Evolutionary conservation across 495 filamentous ascomycete genomes (phyloP).

Genomic region (Friedmanniomyces simplex): DNA sequence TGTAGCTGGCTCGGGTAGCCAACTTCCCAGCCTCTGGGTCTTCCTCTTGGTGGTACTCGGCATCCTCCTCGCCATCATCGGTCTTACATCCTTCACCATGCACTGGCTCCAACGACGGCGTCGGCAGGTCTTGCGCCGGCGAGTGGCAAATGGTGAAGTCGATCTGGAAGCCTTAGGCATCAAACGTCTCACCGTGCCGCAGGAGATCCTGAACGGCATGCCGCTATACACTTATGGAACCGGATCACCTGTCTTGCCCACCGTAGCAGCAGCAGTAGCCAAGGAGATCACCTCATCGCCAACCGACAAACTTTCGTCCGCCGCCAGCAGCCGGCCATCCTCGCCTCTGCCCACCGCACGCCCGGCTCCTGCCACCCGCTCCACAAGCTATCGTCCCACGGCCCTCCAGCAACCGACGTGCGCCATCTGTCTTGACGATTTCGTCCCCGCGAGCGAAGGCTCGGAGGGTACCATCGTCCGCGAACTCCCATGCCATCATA

Average conservation of each 20-base stretch:
- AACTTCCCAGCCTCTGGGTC: conserved; percentile 64
- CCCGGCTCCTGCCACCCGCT: conserved; percentile 3
- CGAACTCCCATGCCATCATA: conserved; percentile 78
- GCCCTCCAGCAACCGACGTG: conserved; percentile 61
- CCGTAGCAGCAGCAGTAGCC: neutral
- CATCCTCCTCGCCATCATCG: conserved; percentile 55
- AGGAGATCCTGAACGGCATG: conserved; percentile 54
- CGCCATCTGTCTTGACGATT: conserved; percentile 79
- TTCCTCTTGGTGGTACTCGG: conserved; percentile 74
- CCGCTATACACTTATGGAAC: conserved; percentile 59
- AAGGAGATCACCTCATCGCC: neutral
- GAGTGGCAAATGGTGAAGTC: conserved; percentile 64
- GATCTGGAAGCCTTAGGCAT: conserved; percentile 74
- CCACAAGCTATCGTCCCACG: conserved; percentile 1
- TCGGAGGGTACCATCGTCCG: conserved; percentile 52
- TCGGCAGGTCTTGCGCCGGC: conserved; percentile 51
- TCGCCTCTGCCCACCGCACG: conserved; percentile 16
- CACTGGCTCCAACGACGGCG: conserved; percentile 60
- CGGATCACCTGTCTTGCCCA: conserved; percentile 36
- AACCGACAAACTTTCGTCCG: conserved; percentile 24
- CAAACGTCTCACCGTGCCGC: conserved; percentile 60
- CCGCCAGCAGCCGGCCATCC: conserved; percentile 21
- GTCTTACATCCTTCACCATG: conserved; percentile 57
- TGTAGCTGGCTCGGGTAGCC: conserved; percentile 24
- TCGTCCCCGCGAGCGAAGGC: conserved; percentile 41